phyloP scores from a whole-genome alignment of 805 yeast species.

The Starmera pachycereana region DNA sequence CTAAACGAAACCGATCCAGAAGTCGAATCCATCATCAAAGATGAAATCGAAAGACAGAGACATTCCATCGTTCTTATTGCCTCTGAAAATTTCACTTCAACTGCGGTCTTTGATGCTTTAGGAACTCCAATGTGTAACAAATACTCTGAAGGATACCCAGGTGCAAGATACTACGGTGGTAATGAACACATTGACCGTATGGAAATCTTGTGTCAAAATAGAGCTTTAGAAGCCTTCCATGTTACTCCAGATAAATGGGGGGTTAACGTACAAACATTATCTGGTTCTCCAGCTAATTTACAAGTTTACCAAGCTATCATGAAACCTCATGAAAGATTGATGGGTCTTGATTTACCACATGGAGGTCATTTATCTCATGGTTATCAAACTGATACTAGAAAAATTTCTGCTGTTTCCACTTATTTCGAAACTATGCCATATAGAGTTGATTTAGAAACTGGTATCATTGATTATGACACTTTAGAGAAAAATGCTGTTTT shows the following conservation, averaged over 20 bases:
- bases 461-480: constrained; percentile 92
- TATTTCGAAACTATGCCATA: constrained; percentile 99
- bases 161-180: constrained; percentile 98
- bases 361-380: constrained; percentile 99
- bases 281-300: constrained; percentile 97
- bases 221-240: constrained; percentile 87
- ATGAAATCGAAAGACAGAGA: constrained; percentile 86
- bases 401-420: constrained; percentile 91
- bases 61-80: constrained; percentile 92
- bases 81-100: constrained; percentile 94
- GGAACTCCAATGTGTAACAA: constrained; percentile 98
- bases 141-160: constrained; percentile 98
- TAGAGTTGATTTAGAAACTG: constrained; percentile 86
- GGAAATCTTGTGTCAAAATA: constrained; percentile 83
- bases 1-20: constrained; percentile 64
- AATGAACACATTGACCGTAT: constrained; percentile 94
- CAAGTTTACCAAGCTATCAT: constrained; percentile 93
- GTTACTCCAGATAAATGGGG: constrained; percentile 87
- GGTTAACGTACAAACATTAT: constrained; percentile 91
- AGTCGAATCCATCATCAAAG: constrained; percentile 58
- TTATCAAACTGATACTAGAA: constrained; percentile 87
- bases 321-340: constrained; percentile 92
- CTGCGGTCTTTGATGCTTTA: constrained; percentile 89
- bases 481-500: constrained; percentile 83
- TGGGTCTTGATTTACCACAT: constrained; percentile 98